Percentiles rank a stretch among this genome's conserved stretches.
Evolutionary conservation across 2,329 filamentous ascomycete genomes (phyloP).

Genomic region (Didymella pomorum): DNA sequence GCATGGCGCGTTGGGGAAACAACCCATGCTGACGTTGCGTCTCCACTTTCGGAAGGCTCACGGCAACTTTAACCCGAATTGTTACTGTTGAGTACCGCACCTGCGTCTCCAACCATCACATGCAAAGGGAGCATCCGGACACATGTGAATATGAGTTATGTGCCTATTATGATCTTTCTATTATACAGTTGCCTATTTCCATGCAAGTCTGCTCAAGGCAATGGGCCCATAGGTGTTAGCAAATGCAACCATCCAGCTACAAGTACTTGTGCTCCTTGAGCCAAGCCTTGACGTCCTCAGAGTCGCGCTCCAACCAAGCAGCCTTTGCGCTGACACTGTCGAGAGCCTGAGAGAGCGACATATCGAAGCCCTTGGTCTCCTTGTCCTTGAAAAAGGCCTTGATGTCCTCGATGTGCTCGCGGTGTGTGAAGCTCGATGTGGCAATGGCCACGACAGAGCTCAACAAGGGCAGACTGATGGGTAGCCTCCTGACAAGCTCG

Average conservation of each 20-base stretch:
- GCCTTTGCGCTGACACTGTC: conserved; percentile 87
- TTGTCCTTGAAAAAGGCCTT: conserved; percentile 82
- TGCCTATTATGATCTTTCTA: conserved; percentile 16
- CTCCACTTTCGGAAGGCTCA: conserved; percentile 29
- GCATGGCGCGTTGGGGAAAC: conserved; percentile 31
- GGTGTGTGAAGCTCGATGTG: conserved; percentile 79
- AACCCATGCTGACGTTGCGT: conserved; percentile 41
- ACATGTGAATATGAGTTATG: conserved; percentile 5
- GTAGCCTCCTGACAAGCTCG: conserved; percentile 79
- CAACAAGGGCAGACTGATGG: conserved; percentile 86
- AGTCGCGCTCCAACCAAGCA: conserved; percentile 79
- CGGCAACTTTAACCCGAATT: conserved; percentile 25
- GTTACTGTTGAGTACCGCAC: conserved; percentile 10
- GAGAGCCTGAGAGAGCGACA: conserved; percentile 86
- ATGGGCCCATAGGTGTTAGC: not conserved
- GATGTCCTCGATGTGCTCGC: conserved; percentile 77
- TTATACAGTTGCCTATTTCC: conserved; percentile 14
- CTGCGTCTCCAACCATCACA: conserved; percentile 10
- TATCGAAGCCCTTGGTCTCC: conserved; percentile 87
- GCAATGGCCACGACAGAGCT: conserved; percentile 83
- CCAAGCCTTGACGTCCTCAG: conserved; percentile 77
- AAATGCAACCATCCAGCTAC: conserved; percentile 22
- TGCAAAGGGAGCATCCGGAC: not conserved
- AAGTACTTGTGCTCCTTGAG: conserved; percentile 71
- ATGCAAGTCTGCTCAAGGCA: not conserved